A percentile compares a stretch with the other conserved stretches of the same genome.
phyloP scores from a whole-genome alignment of 1,284 basidiomycete species.

The Phenoliferia sp. region DNA sequence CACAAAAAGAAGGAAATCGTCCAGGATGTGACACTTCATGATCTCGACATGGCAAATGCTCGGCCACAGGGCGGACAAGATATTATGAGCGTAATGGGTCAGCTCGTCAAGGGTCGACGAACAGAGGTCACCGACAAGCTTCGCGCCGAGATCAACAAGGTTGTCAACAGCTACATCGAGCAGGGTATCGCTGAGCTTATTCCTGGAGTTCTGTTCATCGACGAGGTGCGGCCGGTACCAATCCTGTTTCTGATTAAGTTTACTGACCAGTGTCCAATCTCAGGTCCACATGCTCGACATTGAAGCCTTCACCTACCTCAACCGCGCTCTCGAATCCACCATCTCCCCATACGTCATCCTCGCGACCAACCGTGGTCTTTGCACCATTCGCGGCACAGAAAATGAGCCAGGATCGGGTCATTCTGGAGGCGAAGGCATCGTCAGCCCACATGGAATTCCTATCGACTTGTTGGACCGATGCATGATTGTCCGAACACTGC shows the following conservation, averaged over 20 bases:
- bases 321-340: constrained; percentile 88
- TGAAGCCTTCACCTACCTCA: constrained; percentile 98
- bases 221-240: constrained; percentile 64
- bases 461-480: constrained; percentile 92
- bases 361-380: constrained; percentile 90
- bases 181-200: constrained; percentile 97
- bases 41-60: constrained; percentile 94
- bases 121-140: constrained; percentile 98
- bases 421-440: constrained; percentile 60
- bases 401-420: constrained; percentile 43
- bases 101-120: constrained; percentile 85
- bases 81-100: constrained; percentile 99
- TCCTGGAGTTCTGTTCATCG: constrained; percentile 96
- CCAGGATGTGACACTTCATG: constrained; percentile 93
- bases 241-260: neutral
- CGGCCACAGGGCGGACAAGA: constrained; percentile 86
- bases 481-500: constrained; percentile 90
- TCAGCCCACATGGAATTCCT: constrained; percentile 89
- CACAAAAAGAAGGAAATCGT: constrained; percentile 97
- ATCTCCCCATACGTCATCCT: constrained; percentile 97
- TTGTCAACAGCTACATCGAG: constrained; percentile 97
- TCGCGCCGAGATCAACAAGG: constrained; percentile 90
- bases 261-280: neutral
- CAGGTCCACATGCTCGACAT: constrained; percentile 98
- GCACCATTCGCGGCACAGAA: constrained; percentile 83